Evolutionary conservation across 2,329 filamentous ascomycete species (phyloP), one percentile per base, ranked within the genome.

Genomic region (Exserohilum turcica): DNA sequence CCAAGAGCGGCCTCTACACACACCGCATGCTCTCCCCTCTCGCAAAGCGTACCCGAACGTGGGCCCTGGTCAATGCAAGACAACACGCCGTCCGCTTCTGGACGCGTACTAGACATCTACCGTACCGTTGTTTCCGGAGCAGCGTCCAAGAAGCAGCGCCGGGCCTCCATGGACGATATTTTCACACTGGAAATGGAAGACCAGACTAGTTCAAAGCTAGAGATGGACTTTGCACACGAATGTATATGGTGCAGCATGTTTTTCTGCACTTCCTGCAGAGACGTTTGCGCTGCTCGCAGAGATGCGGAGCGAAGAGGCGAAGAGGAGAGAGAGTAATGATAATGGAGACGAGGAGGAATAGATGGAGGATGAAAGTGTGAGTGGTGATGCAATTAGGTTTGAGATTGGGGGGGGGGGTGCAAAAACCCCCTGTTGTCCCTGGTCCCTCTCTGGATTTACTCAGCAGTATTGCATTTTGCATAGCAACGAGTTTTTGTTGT

Each of bases 91-190:
- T 54, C 38, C 40, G 13, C 13, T 36, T 48, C 39, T 8, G 21
- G 7, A 9, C 54, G 52, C 1, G 40, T 60, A 12, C 16, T 66
- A 10, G 64, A 67, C 37, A 63, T 57, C n/a, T 63, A 66, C 38
- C 61, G 59, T 18, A 61, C 57, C 19, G 52, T 52, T 15, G 47
- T 64, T 42, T 43, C 46, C 3, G 52, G 56, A 1, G 42, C 47
- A 2, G 56, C 63, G 6, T 2, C 19, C 5, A 27, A 42, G 2
- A n/a, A 36, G 3, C 44, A 32, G 16, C 57, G 52, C 3, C 58
- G 56, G 5, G 42, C 51, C 21, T 61, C 60, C 3, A 44, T 32
- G 28, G 21, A 60, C 5, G 43, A 51, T 18, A 24, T 24, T 5
- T 24, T 24, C 21, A 24, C 21, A 24, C 7, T 24, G 21, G 21